Percentiles rank a stretch among this genome's conserved stretches.
These are phyloP conservation scores for Apiosordaria backusii DNA, from an alignment of 495 filamentous ascomycete species.

Conservation along the genomic window DNA sequence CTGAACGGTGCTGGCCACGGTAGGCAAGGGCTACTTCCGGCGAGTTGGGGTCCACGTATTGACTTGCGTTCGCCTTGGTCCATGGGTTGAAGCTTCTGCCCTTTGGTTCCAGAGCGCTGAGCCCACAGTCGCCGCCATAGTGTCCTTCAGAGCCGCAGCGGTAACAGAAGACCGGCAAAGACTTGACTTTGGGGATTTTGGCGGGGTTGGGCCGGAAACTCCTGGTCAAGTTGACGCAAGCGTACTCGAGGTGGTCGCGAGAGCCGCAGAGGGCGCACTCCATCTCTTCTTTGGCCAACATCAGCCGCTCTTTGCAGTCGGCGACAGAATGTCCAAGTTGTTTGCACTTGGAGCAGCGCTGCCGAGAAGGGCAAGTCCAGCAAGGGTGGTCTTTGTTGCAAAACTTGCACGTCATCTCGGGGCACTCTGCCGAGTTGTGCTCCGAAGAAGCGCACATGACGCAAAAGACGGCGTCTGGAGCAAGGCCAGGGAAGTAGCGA, in stretches of 20 bases:
- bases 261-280: constrained; percentile 39
- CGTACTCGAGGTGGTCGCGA: constrained; percentile 30
- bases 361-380: constrained; percentile 35
- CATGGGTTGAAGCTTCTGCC: constrained; percentile 30
- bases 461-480: constrained; percentile 33
- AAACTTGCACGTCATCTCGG: constrained; percentile 32
- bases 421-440: constrained; percentile 34
- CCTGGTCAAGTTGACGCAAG: constrained; percentile 39
- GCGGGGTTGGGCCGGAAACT: constrained; percentile 28
- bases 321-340: constrained; percentile 36
- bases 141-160: constrained; percentile 39
- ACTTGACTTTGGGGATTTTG: constrained; percentile 33
- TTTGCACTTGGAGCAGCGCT: constrained; percentile 39
- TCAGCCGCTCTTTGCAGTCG: constrained; percentile 36
- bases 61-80: constrained; percentile 32
- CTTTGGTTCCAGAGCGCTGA: constrained; percentile 14
- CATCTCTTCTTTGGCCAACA: constrained; percentile 28
- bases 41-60: constrained; percentile 37
- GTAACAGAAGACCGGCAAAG: constrained; percentile 41
- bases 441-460: constrained; percentile 36
- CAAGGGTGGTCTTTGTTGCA: constrained; percentile 35
- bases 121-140: constrained; percentile 37
- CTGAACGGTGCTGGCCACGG: constrained; percentile 3
- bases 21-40: constrained; percentile 30
- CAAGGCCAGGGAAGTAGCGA: constrained; percentile 40